Base-by-base conservation (phyloP, 1,284 basidiomycete species). In the Malassezia dermatis region DNA sequence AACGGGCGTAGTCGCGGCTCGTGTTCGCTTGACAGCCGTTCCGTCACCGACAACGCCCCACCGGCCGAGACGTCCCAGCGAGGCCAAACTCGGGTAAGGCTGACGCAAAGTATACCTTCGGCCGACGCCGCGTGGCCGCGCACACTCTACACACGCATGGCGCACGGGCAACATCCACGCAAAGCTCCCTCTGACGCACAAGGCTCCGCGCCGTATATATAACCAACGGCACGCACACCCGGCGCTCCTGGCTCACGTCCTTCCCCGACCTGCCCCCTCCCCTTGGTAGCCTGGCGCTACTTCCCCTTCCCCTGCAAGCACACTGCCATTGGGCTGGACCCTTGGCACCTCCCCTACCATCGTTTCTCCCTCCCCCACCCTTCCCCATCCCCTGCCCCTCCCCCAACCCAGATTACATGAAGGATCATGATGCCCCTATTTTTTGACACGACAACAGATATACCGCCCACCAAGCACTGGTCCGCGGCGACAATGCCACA, bases 131-230 rank as follows among this genome's bases (percentile, higher is more conserved):
- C 40, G 40, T n/a, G n/a, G 31, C 19, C 15, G n/a, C 41, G 40
- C 31, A 51, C 8, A 34, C 26, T 51, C 49, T 51, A 51, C 17
- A 27, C 30, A 37, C 21, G 24, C 28, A 26, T 3, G 32, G 21
- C 43, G 32, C 51, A 43, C 41, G 41, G 41, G 27, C 41, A 52
- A 52, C 51, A 46, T 52, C 51, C 43, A 52, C 30, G 7, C 13
- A 7, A 26, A 12, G 17, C 26, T 17, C 37, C 35, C 24, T 32
- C 42, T n/a, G 49, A 35, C 28, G 35, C 24, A 10, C 30, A 4
- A 6, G 28, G 24, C 41, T 3, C 24, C 13, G 15, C 23, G 41
- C 23, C 17, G 30, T 35, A 31, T 34, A 46, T 46, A 30, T 46
- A 28, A 10, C 23, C 30, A 34, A 28, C 7, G 11, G 30, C 21